Evolutionary conservation across 805 yeast species (phyloP).

Genomic region (Scheffersomyces coipomensis): DNA sequence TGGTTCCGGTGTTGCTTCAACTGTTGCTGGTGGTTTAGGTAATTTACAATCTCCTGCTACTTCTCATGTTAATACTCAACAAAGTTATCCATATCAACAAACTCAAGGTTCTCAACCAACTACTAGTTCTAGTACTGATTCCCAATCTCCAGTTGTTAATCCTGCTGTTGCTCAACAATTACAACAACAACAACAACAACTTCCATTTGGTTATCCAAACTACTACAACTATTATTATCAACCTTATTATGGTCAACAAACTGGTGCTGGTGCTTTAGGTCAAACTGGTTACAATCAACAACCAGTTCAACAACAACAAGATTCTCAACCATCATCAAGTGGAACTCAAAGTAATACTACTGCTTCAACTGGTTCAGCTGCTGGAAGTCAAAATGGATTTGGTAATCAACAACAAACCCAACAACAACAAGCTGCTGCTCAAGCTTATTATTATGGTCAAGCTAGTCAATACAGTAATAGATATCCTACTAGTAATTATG

Average conservation of each 20-base stretch:
- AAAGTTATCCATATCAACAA: conserved; percentile 13
- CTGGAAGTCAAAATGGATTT: conserved; percentile 7
- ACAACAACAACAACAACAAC: conserved; percentile 21
- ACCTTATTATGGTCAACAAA: conserved; percentile 36
- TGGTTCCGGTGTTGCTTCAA: conserved; percentile 21
- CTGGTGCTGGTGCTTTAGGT: conserved; percentile 23
- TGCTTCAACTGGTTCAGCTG: conserved; percentile 8
- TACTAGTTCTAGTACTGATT: conserved; percentile 15
- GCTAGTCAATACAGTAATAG: conserved; percentile 27
- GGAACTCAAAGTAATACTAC: conserved; percentile 7
- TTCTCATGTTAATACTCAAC: conserved; percentile 19
- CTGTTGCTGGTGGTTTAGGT: conserved; percentile 23
- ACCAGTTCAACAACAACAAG: conserved; percentile 11
- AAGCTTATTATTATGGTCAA: conserved; percentile 25
- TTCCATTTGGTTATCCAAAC: conserved; percentile 42
- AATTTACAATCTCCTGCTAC: conserved; percentile 28
- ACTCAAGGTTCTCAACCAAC: conserved; percentile 10
- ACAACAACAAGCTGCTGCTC: conserved; percentile 6
- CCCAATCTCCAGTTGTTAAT: conserved; percentile 32
- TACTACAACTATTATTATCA: conserved; percentile 39
- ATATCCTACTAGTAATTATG: conserved; percentile 24
- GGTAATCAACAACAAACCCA: conserved; percentile 5
- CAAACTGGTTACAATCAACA: conserved; percentile 17
- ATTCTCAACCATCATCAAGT: conserved; percentile 1
- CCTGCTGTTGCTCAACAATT: conserved; percentile 13